Percentiles rank a stretch among this genome's conserved stretches.
phyloP scores from a whole-genome alignment of 139 green algal species.

The Edaphochlamys debaryana region DNA sequence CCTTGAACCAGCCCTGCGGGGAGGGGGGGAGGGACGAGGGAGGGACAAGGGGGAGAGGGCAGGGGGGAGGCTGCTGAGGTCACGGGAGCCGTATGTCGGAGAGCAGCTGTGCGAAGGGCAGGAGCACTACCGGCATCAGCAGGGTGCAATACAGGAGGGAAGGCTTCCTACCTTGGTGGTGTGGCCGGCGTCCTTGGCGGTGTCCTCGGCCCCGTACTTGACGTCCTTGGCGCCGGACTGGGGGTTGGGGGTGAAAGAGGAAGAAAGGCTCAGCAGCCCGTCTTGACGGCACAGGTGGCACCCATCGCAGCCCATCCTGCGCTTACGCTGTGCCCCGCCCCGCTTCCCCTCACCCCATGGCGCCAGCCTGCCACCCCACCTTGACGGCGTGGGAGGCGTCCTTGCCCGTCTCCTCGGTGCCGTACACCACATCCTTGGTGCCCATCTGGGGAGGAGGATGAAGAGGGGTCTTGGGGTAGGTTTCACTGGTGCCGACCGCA shows the following conservation, averaged over 20 bases:
- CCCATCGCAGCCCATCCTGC: too few relatives aligned
- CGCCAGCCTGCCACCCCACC: too few relatives aligned
- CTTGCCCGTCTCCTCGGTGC: slow-evolving; percentile 37
- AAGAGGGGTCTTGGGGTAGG: too few relatives aligned
- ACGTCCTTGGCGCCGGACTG: slow-evolving; percentile 4
- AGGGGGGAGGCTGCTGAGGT: too few relatives aligned
- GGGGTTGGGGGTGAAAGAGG: neutral
- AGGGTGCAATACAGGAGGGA: too few relatives aligned
- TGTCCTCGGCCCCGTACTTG: neutral
- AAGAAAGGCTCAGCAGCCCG: neutral
- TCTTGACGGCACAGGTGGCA: neutral
- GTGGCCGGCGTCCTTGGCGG: neutral
- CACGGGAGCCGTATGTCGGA: too few relatives aligned
- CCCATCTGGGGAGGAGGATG: neutral
- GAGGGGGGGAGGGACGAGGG: too few relatives aligned
- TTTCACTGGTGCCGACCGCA: too few relatives aligned
- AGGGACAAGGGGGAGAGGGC: neutral
- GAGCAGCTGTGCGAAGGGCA: too few relatives aligned
- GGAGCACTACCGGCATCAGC: too few relatives aligned
- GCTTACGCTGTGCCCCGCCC: too few relatives aligned
- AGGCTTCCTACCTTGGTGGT: neutral
- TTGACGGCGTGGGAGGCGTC: slow-evolving; percentile 29
- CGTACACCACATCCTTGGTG: slow-evolving; percentile 23
- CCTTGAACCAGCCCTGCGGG: slow-evolving; percentile 19
- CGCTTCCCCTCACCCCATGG: too few relatives aligned